Evolutionary conservation across 208 protist species (phyloP).

Genomic region (Acanthamoeba lenticulata): DNA sequence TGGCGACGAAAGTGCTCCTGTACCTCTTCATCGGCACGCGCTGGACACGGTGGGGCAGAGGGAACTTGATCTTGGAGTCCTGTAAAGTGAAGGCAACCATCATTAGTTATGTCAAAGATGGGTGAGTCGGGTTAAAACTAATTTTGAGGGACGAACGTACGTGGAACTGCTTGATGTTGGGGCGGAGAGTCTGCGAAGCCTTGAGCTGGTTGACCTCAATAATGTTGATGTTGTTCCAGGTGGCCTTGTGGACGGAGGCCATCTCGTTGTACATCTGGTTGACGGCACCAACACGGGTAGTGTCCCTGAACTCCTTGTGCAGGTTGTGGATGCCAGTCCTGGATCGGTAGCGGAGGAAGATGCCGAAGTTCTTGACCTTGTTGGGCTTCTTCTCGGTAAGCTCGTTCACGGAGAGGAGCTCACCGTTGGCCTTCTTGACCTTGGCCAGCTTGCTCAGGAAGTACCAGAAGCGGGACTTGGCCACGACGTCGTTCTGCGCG

Average conservation of each 20-base stretch:
- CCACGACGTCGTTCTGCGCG: slow-evolving; percentile 97
- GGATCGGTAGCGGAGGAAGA: slow-evolving; percentile 99
- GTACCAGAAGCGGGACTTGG: slow-evolving; percentile 99
- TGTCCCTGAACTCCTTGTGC: slow-evolving; percentile 99
- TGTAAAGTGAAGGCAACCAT: not conserved
- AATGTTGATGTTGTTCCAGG: slow-evolving; percentile 58
- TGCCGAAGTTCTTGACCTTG: slow-evolving; percentile 98
- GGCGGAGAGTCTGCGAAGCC: not conserved
- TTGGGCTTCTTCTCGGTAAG: slow-evolving; percentile 95
- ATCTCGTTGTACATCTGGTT: slow-evolving; percentile 91
- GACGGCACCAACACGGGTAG: slow-evolving; percentile 95
- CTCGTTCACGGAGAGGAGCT: slow-evolving; percentile 94
- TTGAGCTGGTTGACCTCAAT: slow-evolving; percentile 36
- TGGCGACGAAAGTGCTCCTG: slow-evolving; percentile 40
- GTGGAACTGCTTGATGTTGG: slow-evolving; percentile 63
- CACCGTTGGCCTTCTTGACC: slow-evolving; percentile 98
- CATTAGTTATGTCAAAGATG: not conserved
- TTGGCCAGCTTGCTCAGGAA: slow-evolving; percentile 98
- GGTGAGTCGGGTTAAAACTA: no score
- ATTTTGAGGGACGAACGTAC: not conserved
- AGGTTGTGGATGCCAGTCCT: slow-evolving; percentile 98
- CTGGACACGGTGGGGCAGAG: slow-evolving; percentile 28
- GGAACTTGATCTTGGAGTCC: slow-evolving; percentile 70
- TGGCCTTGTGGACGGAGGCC: slow-evolving; percentile 60
- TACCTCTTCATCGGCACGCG: slow-evolving; percentile 65